A percentile compares a stretch with the other conserved stretches of the same genome.
Evolutionary conservation across 1,284 basidiomycete genomes (phyloP).

Genomic region (Boletus sp.): DNA sequence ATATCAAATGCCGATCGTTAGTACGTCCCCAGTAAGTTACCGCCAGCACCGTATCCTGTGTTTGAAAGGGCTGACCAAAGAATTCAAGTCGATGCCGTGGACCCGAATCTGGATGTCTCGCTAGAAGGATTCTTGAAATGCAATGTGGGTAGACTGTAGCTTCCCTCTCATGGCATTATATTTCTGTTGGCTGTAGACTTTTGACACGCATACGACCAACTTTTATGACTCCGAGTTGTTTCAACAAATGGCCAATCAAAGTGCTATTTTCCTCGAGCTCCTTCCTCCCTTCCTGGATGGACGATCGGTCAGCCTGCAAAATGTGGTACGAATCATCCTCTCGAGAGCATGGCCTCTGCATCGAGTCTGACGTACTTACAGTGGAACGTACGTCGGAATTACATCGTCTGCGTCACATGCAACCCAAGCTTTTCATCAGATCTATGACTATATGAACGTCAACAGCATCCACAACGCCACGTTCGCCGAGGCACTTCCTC

Average conservation of each 20-base stretch:
- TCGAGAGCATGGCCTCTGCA: not conserved
- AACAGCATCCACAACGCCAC: constrained; percentile 65
- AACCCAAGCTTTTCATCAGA: constrained; percentile 33
- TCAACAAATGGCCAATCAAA: constrained; percentile 44
- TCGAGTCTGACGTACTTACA: constrained; percentile 26
- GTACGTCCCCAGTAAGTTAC: constrained; percentile 57
- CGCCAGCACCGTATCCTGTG: constrained; percentile 33
- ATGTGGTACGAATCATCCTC: constrained; percentile 48
- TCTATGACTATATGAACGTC: constrained; percentile 76
- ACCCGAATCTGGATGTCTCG: constrained; percentile 55
- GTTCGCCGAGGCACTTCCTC: constrained; percentile 51
- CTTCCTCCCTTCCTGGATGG: constrained; percentile 57
- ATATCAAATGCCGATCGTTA: constrained; percentile 18
- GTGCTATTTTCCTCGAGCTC: constrained; percentile 52
- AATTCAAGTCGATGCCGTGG: constrained; percentile 59
- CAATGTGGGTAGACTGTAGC: constrained; percentile 38
- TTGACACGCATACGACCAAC: constrained; percentile 44
- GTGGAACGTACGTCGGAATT: constrained; percentile 54
- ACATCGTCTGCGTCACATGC: not conserved
- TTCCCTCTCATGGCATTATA: not conserved
- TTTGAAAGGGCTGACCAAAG: constrained; percentile 27
- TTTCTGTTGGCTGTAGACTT: constrained; percentile 42
- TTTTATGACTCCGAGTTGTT: constrained; percentile 57
- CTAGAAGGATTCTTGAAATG: constrained; percentile 65
- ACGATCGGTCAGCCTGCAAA: constrained; percentile 52